phyloP scores from a whole-genome alignment of 768 basidiomycete genomes.

The Macrocybe gigantea region DNA sequence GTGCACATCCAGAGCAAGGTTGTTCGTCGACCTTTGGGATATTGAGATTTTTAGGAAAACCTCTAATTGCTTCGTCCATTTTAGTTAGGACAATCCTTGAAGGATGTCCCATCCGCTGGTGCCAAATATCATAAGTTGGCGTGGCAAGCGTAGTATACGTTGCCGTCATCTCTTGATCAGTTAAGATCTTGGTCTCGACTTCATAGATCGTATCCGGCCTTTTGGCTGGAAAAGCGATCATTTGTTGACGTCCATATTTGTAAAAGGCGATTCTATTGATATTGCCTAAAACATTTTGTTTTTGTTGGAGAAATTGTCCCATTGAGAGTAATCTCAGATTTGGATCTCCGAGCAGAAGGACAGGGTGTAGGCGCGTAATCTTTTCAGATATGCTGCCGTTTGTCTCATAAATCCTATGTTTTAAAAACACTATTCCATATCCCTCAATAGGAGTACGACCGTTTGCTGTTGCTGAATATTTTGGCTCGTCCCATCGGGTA shows the following conservation, averaged over 20 bases:
- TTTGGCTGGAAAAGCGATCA: not conserved
- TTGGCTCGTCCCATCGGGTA: too few species aligned
- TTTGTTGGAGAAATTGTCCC: not conserved
- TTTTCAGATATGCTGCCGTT: not conserved
- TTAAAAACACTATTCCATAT: not conserved
- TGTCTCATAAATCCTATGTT: not conserved
- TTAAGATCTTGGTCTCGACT: not conserved
- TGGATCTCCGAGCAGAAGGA: not conserved
- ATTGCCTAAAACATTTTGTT: not conserved
- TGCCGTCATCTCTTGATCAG: not conserved
- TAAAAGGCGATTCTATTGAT: not conserved
- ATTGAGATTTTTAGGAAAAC: not conserved
- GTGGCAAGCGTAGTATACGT: not conserved
- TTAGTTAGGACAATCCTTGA: not conserved
- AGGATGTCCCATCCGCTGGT: conserved; percentile 2
- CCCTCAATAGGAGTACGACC: too few species aligned
- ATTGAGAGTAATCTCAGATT: not conserved
- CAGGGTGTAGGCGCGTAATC: not conserved
- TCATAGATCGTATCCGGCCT: not conserved
- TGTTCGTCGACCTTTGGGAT: not conserved
- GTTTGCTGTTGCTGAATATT: too few species aligned
- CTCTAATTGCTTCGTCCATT: not conserved
- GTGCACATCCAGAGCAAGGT: conserved; percentile 9
- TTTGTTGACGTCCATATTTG: not conserved
- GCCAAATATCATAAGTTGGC: conserved; percentile 2